Percentiles rank a stretch among this genome's conserved stretches.
phyloP scores from a whole-genome alignment of 1,284 basidiomycete genomes.

The Golubevia pallescens region DNA sequence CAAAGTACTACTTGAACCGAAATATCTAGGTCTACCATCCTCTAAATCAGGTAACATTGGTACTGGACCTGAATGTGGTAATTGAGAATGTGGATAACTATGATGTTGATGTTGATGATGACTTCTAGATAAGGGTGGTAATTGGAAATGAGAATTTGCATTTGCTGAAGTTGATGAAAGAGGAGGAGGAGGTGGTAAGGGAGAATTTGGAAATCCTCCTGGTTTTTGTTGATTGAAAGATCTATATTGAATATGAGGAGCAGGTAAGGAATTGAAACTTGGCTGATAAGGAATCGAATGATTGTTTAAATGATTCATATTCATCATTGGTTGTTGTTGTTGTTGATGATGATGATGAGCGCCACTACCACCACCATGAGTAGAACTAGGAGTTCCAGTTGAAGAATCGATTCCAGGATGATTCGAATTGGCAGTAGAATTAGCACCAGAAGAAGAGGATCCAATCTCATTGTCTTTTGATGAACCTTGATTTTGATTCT shows the following conservation, averaged over 20 bases:
- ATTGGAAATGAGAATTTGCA: not conserved
- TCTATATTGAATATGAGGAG: not conserved
- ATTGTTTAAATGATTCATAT: not conserved
- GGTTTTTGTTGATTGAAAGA: too few species aligned
- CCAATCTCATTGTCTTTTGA: not conserved
- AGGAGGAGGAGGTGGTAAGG: not conserved
- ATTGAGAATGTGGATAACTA: not conserved
- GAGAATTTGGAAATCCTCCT: not conserved
- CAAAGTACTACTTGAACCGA: slow-evolving; percentile 39
- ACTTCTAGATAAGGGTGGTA: not conserved
- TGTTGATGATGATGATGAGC: too few species aligned
- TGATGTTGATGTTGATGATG: not conserved
- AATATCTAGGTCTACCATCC: slow-evolving; percentile 46
- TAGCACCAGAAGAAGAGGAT: not conserved
- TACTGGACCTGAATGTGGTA: not conserved
- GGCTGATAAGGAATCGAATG: not conserved
- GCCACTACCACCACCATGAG: too few species aligned
- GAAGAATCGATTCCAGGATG: not conserved
- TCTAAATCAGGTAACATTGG: slow-evolving; percentile 40
- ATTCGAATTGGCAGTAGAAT: not conserved
- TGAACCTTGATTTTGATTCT: not conserved
- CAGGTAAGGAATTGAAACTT: not conserved
- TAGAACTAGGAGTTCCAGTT: not conserved
- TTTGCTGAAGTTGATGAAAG: not conserved
- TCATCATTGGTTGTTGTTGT: not conserved